These are phyloP conservation scores for Verticillium zaregamsianum DNA, from an alignment of 2,329 filamentous ascomycete species.

Conservation along the genomic window DNA sequence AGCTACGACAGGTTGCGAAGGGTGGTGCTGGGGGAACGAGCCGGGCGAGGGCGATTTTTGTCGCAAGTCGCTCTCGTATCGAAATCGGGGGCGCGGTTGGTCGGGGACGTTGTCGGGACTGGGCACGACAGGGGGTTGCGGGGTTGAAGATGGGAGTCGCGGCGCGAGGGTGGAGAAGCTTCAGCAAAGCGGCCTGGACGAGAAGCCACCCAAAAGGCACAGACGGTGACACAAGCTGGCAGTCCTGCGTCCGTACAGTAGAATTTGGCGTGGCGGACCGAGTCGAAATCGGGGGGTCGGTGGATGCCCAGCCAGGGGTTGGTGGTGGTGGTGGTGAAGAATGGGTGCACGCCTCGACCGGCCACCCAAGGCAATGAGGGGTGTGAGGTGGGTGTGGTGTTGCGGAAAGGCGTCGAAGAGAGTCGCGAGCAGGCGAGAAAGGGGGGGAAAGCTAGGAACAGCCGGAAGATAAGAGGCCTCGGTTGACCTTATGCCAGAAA, in stretches of 20 bases:
- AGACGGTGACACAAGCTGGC: not conserved
- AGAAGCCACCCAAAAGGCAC: not conserved
- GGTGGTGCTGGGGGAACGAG: slow-evolving; percentile 5
- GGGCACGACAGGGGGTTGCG: not conserved
- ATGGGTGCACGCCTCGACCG: not conserved
- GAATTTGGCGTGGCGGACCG: not conserved
- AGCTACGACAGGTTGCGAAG: not conserved
- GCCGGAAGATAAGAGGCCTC: not conserved
- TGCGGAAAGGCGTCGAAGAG: not conserved
- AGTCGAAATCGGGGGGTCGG: not conserved
- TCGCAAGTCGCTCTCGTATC: not conserved
- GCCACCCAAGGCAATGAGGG: not conserved
- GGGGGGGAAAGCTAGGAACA: not conserved
- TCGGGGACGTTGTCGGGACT: not conserved
- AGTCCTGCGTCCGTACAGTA: not conserved
- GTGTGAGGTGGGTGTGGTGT: not conserved
- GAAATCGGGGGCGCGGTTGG: not conserved
- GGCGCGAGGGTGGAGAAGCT: not conserved
- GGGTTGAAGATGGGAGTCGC: not conserved
- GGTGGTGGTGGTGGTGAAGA: not conserved
- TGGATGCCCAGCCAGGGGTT: not conserved
- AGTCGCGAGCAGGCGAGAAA: not conserved
- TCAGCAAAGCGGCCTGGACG: not conserved
- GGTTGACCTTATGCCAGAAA: not conserved
- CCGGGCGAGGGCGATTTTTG: not conserved